Conservation (phyloP, 2,329 filamentous ascomycete genomes). For the Monosporascus sp. region DNA sequence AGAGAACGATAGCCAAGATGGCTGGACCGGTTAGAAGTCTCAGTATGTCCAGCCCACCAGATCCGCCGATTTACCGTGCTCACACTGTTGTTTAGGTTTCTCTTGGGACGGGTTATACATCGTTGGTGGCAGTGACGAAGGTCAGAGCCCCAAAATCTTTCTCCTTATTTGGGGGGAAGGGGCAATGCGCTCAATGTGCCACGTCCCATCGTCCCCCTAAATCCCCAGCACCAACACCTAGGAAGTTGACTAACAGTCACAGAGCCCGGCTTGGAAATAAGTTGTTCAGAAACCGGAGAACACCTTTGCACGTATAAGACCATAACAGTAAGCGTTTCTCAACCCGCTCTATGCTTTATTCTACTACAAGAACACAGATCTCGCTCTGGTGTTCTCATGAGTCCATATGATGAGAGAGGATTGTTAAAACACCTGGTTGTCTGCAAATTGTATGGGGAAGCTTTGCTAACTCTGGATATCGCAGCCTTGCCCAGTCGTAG, state of each 20-base stretch:
- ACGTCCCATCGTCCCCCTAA: neutral
- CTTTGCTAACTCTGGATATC: neutral
- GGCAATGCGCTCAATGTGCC: constrained; percentile 4
- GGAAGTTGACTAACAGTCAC: constrained; percentile 6
- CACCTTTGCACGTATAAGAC: constrained; percentile 68
- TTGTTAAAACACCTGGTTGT: too few relatives aligned
- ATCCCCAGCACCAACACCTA: too few relatives aligned
- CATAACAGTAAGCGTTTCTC: constrained; percentile 31
- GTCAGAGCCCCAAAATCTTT: constrained; percentile 27
- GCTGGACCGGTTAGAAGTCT: constrained; percentile 65
- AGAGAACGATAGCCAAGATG: constrained; percentile 64
- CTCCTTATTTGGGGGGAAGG: neutral
- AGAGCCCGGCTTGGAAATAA: constrained; percentile 62
- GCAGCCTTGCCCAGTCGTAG: constrained; percentile 57
- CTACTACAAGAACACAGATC: too few relatives aligned
- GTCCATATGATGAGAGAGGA: too few relatives aligned
- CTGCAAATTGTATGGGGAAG: too few relatives aligned
- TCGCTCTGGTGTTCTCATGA: too few relatives aligned
- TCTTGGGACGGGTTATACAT: constrained; percentile 74
- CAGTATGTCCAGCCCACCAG: constrained; percentile 36
- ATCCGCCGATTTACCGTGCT: constrained; percentile 8
- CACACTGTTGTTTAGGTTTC: constrained; percentile 48
- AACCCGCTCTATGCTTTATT: neutral
- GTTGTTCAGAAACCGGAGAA: constrained; percentile 69
- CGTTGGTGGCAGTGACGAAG: constrained; percentile 69